Percentiles rank a stretch among this genome's conserved stretches.
phyloP scores from a whole-genome alignment of 78 protist genomes.

The Tieghemostelium lacteum region DNA sequence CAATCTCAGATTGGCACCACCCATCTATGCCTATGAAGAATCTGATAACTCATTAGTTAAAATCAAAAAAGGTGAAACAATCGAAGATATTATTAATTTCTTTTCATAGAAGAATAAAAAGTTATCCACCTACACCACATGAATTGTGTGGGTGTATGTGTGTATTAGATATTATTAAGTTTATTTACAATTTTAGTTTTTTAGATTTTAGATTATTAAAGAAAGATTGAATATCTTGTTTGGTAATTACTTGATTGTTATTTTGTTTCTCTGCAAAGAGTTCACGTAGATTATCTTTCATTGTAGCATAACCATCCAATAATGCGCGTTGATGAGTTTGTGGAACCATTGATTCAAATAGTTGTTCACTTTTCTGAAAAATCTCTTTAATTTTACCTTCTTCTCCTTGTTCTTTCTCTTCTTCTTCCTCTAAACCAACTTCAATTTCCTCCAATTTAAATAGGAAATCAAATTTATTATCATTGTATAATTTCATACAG shows the following conservation, averaged over 20 bases:
- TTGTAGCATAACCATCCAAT: constrained; percentile 17
- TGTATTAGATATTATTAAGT: too few species aligned
- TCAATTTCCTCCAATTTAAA: constrained; percentile 21
- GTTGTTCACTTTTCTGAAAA: neutral
- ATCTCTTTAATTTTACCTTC: neutral
- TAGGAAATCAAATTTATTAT: constrained; percentile 20
- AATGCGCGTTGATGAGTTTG: constrained; percentile 20
- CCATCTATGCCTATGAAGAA: constrained; percentile 16
- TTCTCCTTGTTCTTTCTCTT: neutral
- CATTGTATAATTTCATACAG: constrained; percentile 25
- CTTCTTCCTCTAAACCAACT: constrained; percentile 3
- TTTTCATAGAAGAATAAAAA: constrained; percentile 23
- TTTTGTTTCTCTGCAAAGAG: constrained; percentile 26
- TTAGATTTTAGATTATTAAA: neutral
- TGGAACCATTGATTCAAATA: constrained; percentile 7
- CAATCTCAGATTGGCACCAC: constrained; percentile 69
- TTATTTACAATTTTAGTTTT: too few species aligned
- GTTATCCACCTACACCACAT: too few species aligned
- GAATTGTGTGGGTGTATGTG: too few species aligned
- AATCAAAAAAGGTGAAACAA: constrained; percentile 67
- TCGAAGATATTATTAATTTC: constrained; percentile 38
- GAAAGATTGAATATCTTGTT: constrained; percentile 1
- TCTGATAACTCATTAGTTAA: neutral
- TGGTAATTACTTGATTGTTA: constrained; percentile 26
- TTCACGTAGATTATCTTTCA: constrained; percentile 53